These are phyloP conservation scores for Suzukiozyma palmioleophila DNA, from an alignment of 1,139 yeast species.

Conservation along the genomic window DNA sequence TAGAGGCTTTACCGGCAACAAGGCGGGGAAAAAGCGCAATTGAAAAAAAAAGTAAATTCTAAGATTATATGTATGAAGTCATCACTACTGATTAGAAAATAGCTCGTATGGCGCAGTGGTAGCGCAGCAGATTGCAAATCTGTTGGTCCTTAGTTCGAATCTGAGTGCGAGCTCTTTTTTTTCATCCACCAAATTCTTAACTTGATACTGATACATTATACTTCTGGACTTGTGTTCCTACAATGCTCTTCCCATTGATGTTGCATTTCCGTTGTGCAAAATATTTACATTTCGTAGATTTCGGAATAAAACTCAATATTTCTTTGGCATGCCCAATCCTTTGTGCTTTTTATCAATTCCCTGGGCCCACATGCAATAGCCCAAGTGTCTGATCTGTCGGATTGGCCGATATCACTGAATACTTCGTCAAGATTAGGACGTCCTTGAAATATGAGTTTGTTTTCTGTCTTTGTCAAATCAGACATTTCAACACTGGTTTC, in stretches of 20 bases:
- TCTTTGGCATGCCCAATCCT: conserved; percentile 34
- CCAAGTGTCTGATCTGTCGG: conserved; percentile 36
- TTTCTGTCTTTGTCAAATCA: conserved; percentile 6
- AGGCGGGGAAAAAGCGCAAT: too few relatives aligned
- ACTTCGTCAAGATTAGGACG: conserved; percentile 40
- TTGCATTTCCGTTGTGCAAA: not conserved
- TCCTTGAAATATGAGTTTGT: conserved; percentile 15
- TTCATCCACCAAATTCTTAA: too few relatives aligned
- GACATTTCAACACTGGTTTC: conserved; percentile 16
- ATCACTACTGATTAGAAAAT: too few relatives aligned
- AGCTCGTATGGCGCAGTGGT: conserved; percentile 53
- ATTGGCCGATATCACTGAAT: conserved; percentile 20
- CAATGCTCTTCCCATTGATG: not conserved
- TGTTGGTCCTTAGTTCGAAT: conserved; percentile 52
- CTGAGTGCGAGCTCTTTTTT: conserved; percentile 41
- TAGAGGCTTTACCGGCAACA: too few relatives aligned
- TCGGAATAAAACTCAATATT: conserved; percentile 44
- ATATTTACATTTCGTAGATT: conserved; percentile 24
- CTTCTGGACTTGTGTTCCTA: too few relatives aligned
- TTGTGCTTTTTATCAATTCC: conserved; percentile 45
- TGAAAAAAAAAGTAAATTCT: too few relatives aligned
- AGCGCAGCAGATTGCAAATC: conserved; percentile 56
- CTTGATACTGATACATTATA: too few relatives aligned
- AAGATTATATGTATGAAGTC: too few relatives aligned
- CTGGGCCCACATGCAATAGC: conserved; percentile 72